Conservation (phyloP, 176 grass and related monocot genomes). For the Aegilops sharonensis region DNA sequence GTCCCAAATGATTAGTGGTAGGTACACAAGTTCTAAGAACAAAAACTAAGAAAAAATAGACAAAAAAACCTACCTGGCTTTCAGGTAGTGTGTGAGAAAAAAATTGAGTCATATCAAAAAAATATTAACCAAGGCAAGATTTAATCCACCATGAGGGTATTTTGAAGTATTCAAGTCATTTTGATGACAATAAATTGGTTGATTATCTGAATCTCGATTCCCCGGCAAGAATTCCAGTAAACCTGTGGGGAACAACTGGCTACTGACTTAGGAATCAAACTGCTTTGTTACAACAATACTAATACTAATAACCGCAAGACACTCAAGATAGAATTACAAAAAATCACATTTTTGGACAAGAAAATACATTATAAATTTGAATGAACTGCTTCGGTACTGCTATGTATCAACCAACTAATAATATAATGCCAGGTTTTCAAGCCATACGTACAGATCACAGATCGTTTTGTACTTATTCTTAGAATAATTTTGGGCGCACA, state of each 20-base stretch:
- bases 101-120: neutral
- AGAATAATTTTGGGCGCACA: too few species aligned
- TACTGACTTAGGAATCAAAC: neutral
- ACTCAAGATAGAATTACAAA: neutral
- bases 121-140: neutral
- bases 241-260: neutral
- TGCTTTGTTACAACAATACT: slow-evolving; percentile 14
- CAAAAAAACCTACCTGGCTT: neutral
- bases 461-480: neutral
- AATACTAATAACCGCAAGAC: neutral
- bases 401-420: neutral
- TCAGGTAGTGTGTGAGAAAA: neutral
- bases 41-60: neutral
- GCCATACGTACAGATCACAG: neutral
- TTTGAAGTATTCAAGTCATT: neutral
- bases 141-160: neutral
- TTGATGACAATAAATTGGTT: neutral
- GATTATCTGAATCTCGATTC: neutral
- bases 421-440: neutral
- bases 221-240: neutral
- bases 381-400: neutral
- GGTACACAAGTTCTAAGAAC: neutral
- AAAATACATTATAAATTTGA: neutral
- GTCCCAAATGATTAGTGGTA: neutral
- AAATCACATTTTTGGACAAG: neutral